phyloP scores from a whole-genome alignment of 495 filamentous ascomycete species.

The Daldinia childiae region DNA sequence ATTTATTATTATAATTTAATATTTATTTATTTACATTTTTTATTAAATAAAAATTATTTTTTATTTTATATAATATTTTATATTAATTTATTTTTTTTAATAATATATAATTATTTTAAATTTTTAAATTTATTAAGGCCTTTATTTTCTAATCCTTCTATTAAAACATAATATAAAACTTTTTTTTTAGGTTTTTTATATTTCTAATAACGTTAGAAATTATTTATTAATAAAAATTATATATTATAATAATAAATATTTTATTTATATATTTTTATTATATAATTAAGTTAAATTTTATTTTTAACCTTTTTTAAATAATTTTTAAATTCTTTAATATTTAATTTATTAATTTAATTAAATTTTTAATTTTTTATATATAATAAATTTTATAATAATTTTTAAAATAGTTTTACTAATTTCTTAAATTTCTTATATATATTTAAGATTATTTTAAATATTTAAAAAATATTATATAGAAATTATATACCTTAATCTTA shows the following conservation, averaged over 20 bases:
- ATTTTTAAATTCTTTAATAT: neutral
- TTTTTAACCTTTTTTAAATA: neutral
- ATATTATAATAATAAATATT: neutral
- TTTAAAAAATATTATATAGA: neutral
- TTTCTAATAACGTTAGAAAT: neutral
- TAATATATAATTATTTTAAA: neutral
- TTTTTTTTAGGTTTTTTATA: neutral
- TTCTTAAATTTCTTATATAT: neutral
- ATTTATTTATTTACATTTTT: neutral
- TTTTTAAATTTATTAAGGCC: neutral
- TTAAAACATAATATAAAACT: neutral
- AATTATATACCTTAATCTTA: neutral
- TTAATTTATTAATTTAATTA: neutral
- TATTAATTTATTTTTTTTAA: neutral
- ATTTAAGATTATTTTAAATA: neutral
- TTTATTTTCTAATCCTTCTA: neutral
- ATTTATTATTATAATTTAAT: neutral
- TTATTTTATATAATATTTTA: neutral
- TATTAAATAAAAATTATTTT: neutral
- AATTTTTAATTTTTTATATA: neutral
- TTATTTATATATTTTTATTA: neutral
- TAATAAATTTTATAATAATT: neutral
- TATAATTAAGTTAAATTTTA: neutral
- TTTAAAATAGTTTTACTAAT: neutral
- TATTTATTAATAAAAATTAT: neutral